A percentile compares a stretch with the other conserved stretches of the same genome.
Evolutionary conservation across 192 early-diverging fungal species (phyloP).

Genomic region (Coemansia sp.): DNA sequence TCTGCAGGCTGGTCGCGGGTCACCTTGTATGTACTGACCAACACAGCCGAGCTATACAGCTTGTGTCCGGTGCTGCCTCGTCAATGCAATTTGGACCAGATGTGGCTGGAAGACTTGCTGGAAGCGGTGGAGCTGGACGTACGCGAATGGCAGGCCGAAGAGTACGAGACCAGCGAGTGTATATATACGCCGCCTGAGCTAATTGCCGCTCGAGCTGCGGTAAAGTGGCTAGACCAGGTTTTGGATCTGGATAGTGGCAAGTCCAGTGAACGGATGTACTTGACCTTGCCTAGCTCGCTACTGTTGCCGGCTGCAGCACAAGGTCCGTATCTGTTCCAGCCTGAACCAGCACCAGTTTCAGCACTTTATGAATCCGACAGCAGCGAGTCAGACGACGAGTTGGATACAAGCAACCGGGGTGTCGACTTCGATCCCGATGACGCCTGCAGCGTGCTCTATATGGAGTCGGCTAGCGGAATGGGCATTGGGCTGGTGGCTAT

Average conservation of each 20-base stretch:
- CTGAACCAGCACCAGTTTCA: constrained; percentile 34
- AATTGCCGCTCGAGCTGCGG: constrained; percentile 29
- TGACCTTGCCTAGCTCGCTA: constrained; percentile 24
- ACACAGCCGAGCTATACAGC: constrained; percentile 67
- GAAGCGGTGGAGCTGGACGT: constrained; percentile 41
- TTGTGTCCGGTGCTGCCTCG: constrained; percentile 77
- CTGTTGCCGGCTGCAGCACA: constrained; percentile 21
- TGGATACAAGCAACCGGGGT: not conserved
- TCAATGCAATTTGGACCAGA: constrained; percentile 29
- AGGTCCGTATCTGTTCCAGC: constrained; percentile 54
- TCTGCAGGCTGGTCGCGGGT: constrained; percentile 65
- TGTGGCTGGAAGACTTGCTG: constrained; percentile 38
- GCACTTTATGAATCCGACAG: constrained; percentile 17
- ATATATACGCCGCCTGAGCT: constrained; percentile 47
- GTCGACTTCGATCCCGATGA: constrained; percentile 33
- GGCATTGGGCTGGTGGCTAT: constrained; percentile 56
- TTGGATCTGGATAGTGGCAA: constrained; percentile 18
- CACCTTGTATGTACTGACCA: constrained; percentile 68
- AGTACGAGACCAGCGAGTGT: constrained; percentile 29
- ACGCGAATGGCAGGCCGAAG: constrained; percentile 52
- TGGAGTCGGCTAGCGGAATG: constrained; percentile 42
- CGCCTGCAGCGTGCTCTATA: constrained; percentile 35
- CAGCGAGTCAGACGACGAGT: constrained; percentile 9
- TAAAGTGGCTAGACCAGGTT: constrained; percentile 25
- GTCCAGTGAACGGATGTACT: constrained; percentile 18